These are phyloP conservation scores for Yamadazyma diospyri DNA, from an alignment of 1,139 yeast species.

Conservation along the genomic window DNA sequence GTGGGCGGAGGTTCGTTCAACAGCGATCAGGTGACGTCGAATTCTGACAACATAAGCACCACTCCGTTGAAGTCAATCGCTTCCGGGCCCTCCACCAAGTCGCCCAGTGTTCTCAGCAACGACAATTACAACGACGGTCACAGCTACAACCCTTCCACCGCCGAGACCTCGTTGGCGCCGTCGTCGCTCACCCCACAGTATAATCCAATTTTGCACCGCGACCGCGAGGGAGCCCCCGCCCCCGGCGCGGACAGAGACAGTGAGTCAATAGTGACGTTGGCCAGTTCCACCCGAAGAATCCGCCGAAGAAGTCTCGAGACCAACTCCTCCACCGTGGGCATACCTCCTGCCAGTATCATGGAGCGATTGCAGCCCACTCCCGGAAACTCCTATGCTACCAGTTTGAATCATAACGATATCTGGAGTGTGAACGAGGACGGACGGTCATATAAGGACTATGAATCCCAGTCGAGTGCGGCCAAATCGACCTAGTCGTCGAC, in stretches of 20 bases:
- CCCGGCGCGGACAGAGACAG: slow-evolving; percentile 38
- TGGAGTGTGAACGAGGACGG: slow-evolving; percentile 9
- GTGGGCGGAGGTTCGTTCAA: slow-evolving; percentile 8
- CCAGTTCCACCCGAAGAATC: slow-evolving; percentile 47
- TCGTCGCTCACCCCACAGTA: slow-evolving; percentile 18
- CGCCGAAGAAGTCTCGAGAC: slow-evolving; percentile 55
- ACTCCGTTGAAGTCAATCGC: slow-evolving; percentile 50
- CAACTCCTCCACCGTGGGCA: slow-evolving; percentile 57
- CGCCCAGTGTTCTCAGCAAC: slow-evolving; percentile 42
- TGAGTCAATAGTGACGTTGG: slow-evolving; percentile 53
- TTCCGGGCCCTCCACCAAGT: slow-evolving; percentile 45
- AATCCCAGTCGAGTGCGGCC: slow-evolving; percentile 3
- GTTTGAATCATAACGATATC: slow-evolving; percentile 11
- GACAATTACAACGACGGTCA: slow-evolving; percentile 34
- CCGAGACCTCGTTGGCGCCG: slow-evolving; percentile 53
- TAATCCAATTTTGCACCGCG: slow-evolving; percentile 8
- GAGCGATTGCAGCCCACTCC: slow-evolving; percentile 32
- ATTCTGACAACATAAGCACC: slow-evolving; percentile 41
- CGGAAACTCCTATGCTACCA: slow-evolving; percentile 13
- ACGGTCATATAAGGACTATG: slow-evolving; percentile 9
- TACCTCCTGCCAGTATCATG: slow-evolving; percentile 63
- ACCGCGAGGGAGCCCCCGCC: slow-evolving; percentile 12
- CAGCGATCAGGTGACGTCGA: slow-evolving; percentile 16
- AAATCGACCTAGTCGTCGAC: slow-evolving; percentile 2
- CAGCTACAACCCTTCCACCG: slow-evolving; percentile 46